Evolutionary conservation across 2,329 filamentous ascomycete species (phyloP), one percentile per base, ranked within the genome.

Genomic region (Hymenoscyphus repandus): DNA sequence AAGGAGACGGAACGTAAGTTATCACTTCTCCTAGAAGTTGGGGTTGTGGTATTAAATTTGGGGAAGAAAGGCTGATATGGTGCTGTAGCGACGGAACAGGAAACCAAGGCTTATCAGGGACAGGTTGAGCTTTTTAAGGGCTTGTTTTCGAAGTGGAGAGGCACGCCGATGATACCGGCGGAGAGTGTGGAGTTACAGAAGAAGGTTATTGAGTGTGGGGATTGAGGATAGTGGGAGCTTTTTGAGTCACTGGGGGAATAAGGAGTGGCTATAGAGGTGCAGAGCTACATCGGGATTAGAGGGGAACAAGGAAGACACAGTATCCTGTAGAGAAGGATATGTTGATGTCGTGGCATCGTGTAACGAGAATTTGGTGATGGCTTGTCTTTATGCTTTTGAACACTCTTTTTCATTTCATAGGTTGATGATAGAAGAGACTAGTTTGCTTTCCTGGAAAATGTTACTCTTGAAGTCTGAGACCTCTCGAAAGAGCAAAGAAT

Each of bases 1-100:
- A 0, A 71, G 69, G 61, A 65, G 4, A 60, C 27, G 12, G 15
- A 48, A 12, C 34, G 31, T 38, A 49, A 36, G 47, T 30, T 20
- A n/a, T 11, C 38, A 11, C 5, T 27, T 7, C 7, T 7, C 7
- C 22, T 27, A 27, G 4, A 7, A 27, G 4, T 4, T 7, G 22
- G 22, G 4, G 7, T 27, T 7, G 22, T 27, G 22, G 22, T 27
- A 7, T 27, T 27, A 7, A 27, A 7, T 27, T 27, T 27, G 22
- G 22, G 7, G 4, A 7, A 12, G 1, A 3, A 2, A 20, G 32
- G 27, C 30, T 54, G 18, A 45, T 15, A n/a, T 30, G 20, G 7
- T 36, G 30, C 3, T 47, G 31, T 31, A 38, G 42, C 41, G 36
- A 31, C 51, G n/a, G 30, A 45, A 31, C 43, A 49, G 18, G 32